Conservation (phyloP, 257 asterid genomes). For the Osmanthus fragrans region DNA sequence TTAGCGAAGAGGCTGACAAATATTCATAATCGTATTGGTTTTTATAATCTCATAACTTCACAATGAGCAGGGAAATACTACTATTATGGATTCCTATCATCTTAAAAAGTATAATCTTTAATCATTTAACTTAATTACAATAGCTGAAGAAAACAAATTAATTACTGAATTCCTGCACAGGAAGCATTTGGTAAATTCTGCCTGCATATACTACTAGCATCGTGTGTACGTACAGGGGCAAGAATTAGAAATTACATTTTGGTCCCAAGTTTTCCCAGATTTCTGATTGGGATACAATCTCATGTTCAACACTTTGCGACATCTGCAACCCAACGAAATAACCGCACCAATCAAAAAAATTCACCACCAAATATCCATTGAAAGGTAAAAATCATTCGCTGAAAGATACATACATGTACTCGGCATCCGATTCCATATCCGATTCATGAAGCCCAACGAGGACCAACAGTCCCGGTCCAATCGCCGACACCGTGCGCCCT, state of each 20-base stretch:
- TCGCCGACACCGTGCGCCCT: conserved; percentile 38
- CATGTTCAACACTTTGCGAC: conserved; percentile 93
- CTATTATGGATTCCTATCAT: neutral
- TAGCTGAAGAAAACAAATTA: neutral
- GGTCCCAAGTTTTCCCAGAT: conserved; percentile 83
- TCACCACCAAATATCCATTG: neutral
- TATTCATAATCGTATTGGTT: neutral
- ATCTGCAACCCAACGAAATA: conserved; percentile 53
- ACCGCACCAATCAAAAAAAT: conserved; percentile 6
- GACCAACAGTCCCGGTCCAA: conserved; percentile 51
- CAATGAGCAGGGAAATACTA: neutral
- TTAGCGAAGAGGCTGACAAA: neutral
- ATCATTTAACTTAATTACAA: neutral
- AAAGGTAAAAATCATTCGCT: neutral
- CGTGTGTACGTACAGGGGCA: neutral
- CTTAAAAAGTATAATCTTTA: neutral
- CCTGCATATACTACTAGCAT: neutral
- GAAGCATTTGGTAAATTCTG: neutral
- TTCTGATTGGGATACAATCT: conserved; percentile 71
- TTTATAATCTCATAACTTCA: neutral
- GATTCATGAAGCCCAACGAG: conserved; percentile 48
- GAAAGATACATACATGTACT: conserved; percentile 35
- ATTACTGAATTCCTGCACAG: neutral
- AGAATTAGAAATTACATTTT: conserved; percentile 54
- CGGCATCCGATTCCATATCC: conserved; percentile 44